phyloP scores from a whole-genome alignment of 192 early-diverging fungal genomes.

The Phycomyces nitens region DNA sequence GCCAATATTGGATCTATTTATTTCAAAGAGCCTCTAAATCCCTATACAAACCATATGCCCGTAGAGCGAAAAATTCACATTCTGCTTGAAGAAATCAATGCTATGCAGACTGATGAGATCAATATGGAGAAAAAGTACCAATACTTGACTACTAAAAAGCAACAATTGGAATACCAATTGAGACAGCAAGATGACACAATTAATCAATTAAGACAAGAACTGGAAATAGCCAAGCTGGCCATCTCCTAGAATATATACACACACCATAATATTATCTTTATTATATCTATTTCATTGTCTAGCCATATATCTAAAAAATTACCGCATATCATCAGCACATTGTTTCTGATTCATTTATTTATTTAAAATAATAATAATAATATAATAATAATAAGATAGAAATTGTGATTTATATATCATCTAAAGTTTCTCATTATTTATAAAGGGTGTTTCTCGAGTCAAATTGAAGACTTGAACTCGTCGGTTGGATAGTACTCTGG shows the following conservation, averaged over 20 bases:
- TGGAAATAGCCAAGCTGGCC: not conserved
- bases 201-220: not conserved
- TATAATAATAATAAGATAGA: too few species aligned
- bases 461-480: constrained; percentile 15
- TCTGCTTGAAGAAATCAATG: constrained; percentile 12
- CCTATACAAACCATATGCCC: not conserved
- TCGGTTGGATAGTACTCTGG: constrained; percentile 71
- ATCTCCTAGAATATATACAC: not conserved
- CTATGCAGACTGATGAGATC: constrained; percentile 9
- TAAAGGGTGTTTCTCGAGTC: not conserved
- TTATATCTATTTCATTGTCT: not conserved
- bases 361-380: too few species aligned
- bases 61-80: constrained; percentile 13
- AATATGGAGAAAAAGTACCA: not conserved
- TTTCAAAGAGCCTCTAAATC: not conserved
- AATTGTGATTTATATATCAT: too few species aligned
- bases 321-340: too few species aligned
- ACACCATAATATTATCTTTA: too few species aligned
- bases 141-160: not conserved
- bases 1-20: not conserved
- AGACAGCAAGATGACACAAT: not conserved
- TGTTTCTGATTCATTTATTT: too few species aligned
- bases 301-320: too few species aligned
- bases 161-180: not conserved
- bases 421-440: too few species aligned